Evolutionary conservation across 768 basidiomycete species (phyloP).

Genomic region (Boletus subparvulus): DNA sequence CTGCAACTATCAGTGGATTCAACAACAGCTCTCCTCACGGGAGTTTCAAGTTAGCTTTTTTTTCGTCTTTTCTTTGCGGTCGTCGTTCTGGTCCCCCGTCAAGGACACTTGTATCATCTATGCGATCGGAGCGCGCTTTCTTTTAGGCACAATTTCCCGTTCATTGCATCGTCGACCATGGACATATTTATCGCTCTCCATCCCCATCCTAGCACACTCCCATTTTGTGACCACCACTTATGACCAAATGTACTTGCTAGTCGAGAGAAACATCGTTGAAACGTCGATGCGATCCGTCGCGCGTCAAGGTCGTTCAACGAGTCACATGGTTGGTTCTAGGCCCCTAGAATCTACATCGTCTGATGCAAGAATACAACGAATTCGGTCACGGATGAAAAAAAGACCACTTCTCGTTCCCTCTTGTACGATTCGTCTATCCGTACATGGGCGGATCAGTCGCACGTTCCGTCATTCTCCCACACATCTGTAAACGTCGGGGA

Average conservation of each 20-base stretch:
- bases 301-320: not conserved
- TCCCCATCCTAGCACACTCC: not conserved
- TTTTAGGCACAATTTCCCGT: not conserved
- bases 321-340: too few relatives aligned
- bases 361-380: not conserved
- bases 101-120: slow-evolving; percentile 8
- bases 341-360: too few relatives aligned
- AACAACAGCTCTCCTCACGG: not conserved
- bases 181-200: slow-evolving; percentile 15
- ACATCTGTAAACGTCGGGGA: slow-evolving; percentile 19
- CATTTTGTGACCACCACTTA: not conserved
- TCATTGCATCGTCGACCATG: slow-evolving; percentile 20
- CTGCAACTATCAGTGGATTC: not conserved
- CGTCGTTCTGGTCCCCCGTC: not conserved
- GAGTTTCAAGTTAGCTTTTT: not conserved
- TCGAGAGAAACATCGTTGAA: not conserved
- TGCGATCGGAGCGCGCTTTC: not conserved
- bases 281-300: not conserved
- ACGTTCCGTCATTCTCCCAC: slow-evolving; percentile 38
- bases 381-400: not conserved
- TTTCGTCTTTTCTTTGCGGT: not conserved
- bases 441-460: slow-evolving; percentile 18
- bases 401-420: not conserved
- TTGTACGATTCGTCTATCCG: too few relatives aligned
- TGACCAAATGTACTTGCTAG: not conserved